Conservation (phyloP, 305 asterid species). For the Petunia hybrid region DNA sequence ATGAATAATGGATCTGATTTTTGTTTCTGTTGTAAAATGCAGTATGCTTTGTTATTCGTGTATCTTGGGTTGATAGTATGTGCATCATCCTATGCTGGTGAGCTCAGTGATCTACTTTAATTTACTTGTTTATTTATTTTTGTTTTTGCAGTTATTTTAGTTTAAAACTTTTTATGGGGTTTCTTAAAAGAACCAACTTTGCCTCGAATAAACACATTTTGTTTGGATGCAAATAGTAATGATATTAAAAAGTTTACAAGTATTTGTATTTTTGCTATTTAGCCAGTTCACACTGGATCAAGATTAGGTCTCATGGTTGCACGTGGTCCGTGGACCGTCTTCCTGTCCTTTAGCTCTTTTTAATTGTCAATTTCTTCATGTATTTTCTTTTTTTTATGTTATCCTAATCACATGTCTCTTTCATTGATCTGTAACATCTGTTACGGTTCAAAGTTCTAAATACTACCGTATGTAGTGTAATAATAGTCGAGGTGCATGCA, state of each 20-base stretch:
- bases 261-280: conserved; percentile 36
- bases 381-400: conserved; percentile 43
- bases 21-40: conserved; percentile 45
- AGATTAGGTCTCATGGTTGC: conserved; percentile 71
- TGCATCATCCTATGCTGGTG: conserved; percentile 97
- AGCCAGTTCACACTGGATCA: conserved; percentile 58
- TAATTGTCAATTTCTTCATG: conserved; percentile 56
- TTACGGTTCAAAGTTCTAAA: conserved; percentile 36
- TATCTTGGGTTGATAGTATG: conserved; percentile 95
- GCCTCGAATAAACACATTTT: conserved; percentile 28
- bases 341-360: conserved; percentile 63
- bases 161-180: conserved; percentile 20
- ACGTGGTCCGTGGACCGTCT: conserved; percentile 94
- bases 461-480: not conserved
- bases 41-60: conserved; percentile 97
- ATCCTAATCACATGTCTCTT: conserved; percentile 65
- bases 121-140: not conserved
- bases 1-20: conserved; percentile 60
- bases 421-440: conserved; percentile 44
- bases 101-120: conserved; percentile 36
- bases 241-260: not conserved
- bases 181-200: conserved; percentile 14
- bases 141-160: not conserved
- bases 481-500: too few relatives aligned
- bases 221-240: conserved; percentile 19